phyloP scores from a whole-genome alignment of 495 filamentous ascomycete species.

The Talaromyces ruber region DNA sequence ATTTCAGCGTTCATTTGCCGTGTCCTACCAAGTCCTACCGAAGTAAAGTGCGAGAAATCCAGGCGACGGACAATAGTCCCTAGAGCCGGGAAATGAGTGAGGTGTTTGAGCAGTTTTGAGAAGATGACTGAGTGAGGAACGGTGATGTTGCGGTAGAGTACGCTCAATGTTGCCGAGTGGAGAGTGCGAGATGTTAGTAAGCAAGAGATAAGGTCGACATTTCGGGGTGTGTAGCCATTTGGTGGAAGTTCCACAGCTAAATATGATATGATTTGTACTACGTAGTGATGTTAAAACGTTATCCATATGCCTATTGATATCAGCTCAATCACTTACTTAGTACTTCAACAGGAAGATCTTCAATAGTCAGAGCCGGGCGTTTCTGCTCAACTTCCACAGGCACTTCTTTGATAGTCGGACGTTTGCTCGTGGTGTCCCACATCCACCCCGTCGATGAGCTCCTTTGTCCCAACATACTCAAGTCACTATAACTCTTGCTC shows the following conservation, averaged over 20 bases:
- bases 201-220: conserved; percentile 73
- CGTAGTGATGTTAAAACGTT: conserved; percentile 9
- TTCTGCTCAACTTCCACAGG: not conserved
- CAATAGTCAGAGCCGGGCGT: conserved; percentile 34
- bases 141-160: conserved; percentile 75
- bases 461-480: conserved; percentile 41
- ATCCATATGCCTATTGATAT: not conserved
- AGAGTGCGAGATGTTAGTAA: conserved; percentile 68
- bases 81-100: conserved; percentile 58
- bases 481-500: conserved; percentile 66
- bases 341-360: conserved; percentile 62
- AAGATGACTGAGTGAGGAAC: conserved; percentile 84
- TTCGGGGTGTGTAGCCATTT: conserved; percentile 68
- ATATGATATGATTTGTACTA: conserved; percentile 69
- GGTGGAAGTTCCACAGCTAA: conserved; percentile 69
- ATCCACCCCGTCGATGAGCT: conserved; percentile 43
- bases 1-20: conserved; percentile 73
- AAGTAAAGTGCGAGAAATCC: conserved; percentile 87
- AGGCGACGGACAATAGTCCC: conserved; percentile 73
- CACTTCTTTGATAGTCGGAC: conserved; percentile 20
- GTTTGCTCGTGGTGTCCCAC: conserved; percentile 35
- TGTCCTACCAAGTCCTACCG: conserved; percentile 69
- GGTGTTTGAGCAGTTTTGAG: conserved; percentile 70
- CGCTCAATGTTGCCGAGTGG: conserved; percentile 66
- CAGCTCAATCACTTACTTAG: conserved; percentile 48